These are phyloP conservation scores for Trichoderma cornu-damae DNA, from an alignment of 2,329 filamentous ascomycete genomes.

Conservation along the genomic window DNA sequence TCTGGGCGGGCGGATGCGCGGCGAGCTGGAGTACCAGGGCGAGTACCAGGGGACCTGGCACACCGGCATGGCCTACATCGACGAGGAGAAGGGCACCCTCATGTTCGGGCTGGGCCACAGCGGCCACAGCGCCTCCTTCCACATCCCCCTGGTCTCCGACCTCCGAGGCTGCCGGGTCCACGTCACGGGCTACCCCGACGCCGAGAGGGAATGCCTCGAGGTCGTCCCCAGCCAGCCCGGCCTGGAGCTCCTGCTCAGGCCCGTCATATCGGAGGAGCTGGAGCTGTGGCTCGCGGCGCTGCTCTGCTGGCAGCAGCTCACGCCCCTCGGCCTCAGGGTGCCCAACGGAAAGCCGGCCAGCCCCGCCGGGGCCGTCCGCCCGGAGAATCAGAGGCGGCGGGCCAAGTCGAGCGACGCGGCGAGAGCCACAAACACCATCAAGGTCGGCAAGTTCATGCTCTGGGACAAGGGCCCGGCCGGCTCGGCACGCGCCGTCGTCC, in stretches of 20 bases:
- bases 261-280: constrained; percentile 59
- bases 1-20: constrained; percentile 73
- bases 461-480: constrained; percentile 73
- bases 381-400: constrained; percentile 43
- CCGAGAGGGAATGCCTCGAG: constrained; percentile 48
- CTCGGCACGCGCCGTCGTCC: constrained; percentile 52
- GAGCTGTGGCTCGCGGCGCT: constrained; percentile 77
- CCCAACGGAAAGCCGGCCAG: constrained; percentile 38
- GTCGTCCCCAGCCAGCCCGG: constrained; percentile 48
- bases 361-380: constrained; percentile 34
- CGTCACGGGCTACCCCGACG: constrained; percentile 45
- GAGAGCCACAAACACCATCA: constrained; percentile 69
- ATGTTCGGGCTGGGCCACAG: constrained; percentile 58
- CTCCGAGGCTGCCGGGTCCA: constrained; percentile 68
- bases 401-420: constrained; percentile 31
- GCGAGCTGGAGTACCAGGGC: constrained; percentile 66
- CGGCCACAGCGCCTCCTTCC: constrained; percentile 59
- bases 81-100: constrained; percentile 67
- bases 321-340: constrained; percentile 50
- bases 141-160: constrained; percentile 64
- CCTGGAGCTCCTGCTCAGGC: constrained; percentile 60
- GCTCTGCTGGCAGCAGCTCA: constrained; percentile 74
- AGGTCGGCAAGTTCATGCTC: constrained; percentile 83
- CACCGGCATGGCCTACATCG: constrained; percentile 69
- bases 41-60: constrained; percentile 60